Percentiles rank a stretch among this genome's conserved stretches.
These are phyloP conservation scores for Fulvia fulva DNA, from an alignment of 2,329 filamentous ascomycete species.

Conservation along the genomic window DNA sequence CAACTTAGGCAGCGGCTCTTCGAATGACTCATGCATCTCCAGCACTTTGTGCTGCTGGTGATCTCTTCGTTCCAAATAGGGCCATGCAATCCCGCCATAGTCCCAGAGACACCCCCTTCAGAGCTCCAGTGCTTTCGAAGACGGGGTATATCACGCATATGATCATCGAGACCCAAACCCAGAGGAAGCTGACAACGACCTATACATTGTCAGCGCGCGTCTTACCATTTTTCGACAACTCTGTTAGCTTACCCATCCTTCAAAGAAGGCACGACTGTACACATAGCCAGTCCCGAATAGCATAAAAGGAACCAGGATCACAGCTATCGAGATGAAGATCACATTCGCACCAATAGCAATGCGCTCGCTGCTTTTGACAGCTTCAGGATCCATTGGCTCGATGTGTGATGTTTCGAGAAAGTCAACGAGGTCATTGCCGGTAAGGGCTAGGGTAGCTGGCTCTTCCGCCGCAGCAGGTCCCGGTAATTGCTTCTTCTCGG, in stretches of 20 bases:
- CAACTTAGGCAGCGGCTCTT: too few species aligned
- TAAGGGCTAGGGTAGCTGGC: conserved; percentile 28
- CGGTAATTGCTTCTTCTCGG: conserved; percentile 9
- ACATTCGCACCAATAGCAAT: conserved; percentile 39
- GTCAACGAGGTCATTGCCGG: conserved; percentile 42
- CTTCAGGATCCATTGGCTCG: conserved; percentile 40
- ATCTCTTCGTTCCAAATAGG: conserved; percentile 7
- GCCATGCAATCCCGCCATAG: conserved; percentile 13
- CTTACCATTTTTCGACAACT: not conserved
- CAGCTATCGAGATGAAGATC: conserved; percentile 39
- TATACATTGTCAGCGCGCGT: not conserved
- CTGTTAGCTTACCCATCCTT: conserved; percentile 34
- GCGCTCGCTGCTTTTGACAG: conserved; percentile 35
- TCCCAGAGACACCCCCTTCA: conserved; percentile 21
- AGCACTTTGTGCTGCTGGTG: not conserved
- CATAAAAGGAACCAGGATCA: conserved; percentile 32
- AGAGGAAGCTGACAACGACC: conserved; percentile 38
- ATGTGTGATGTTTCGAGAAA: conserved; percentile 39
- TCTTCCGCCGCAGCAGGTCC: conserved; percentile 5
- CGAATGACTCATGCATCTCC: not conserved
- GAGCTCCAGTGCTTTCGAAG: conserved; percentile 39
- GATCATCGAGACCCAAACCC: conserved; percentile 40
- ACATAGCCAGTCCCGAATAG: conserved; percentile 42
- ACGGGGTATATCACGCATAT: conserved; percentile 42
- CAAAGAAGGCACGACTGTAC: conserved; percentile 40